Conservation (phyloP, 768 basidiomycete genomes). For the Rhodosporidiobolus odoratus region DNA sequence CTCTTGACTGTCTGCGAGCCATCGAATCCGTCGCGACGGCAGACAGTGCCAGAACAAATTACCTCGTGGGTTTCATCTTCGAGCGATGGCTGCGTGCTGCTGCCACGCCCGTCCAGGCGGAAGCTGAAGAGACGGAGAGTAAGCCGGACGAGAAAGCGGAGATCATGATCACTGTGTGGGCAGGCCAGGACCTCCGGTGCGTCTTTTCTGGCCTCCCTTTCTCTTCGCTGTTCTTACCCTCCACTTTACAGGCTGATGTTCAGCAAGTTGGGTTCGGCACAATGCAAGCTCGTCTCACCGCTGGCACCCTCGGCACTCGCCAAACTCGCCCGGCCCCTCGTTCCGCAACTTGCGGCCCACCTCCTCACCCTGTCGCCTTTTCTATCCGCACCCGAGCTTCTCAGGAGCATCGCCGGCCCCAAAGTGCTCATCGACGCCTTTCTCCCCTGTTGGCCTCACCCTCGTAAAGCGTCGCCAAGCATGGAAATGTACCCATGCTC, state of each 20-base stretch:
- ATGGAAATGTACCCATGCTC: background rate
- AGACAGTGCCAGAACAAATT: background rate
- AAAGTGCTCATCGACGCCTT: constrained; percentile 1
- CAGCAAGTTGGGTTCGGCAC: constrained; percentile 13
- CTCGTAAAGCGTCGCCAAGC: background rate
- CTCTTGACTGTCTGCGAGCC: background rate
- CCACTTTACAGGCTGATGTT: constrained; percentile 11
- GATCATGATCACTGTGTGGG: constrained; percentile 1
- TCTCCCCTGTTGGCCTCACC: constrained; percentile 3
- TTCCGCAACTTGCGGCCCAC: background rate
- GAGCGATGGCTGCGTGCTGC: background rate
- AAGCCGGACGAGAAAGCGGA: constrained; percentile 1
- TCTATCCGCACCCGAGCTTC: background rate
- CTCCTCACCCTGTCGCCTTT: constrained; percentile 18
- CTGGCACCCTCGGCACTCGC: background rate
- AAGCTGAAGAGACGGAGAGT: background rate
- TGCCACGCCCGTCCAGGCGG: too few species aligned
- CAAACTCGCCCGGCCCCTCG: background rate
- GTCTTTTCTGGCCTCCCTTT: background rate
- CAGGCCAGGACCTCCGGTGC: constrained; percentile 1
- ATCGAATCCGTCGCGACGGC: background rate
- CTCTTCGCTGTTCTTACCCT: background rate
- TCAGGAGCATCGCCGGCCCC: constrained; percentile 11
- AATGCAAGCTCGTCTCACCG: constrained; percentile 12
- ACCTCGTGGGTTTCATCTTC: background rate